Evolutionary conservation across 2,329 filamentous ascomycete genomes (phyloP).

Genomic region (Fusarium sarcochroum): DNA sequence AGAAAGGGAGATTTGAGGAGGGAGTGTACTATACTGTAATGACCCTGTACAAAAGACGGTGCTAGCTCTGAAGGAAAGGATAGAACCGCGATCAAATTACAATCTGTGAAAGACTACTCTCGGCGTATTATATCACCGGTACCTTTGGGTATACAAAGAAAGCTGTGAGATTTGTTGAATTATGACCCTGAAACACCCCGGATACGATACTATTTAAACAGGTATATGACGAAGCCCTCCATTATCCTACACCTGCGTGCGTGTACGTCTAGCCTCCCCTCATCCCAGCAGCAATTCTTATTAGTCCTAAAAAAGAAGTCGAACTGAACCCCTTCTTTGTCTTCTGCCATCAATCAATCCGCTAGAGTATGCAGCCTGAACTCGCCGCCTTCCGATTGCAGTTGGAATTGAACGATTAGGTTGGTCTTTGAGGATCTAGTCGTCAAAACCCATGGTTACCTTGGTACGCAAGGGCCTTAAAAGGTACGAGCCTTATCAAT

Average conservation of each 20-base stretch:
- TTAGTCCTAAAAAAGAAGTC: slow-evolving; percentile 14
- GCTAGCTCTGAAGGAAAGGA: slow-evolving; percentile 12
- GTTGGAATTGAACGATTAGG: background rate
- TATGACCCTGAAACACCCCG: slow-evolving; percentile 10
- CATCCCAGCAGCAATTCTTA: slow-evolving; percentile 19
- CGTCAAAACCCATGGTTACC: background rate
- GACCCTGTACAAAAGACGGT: slow-evolving; percentile 46
- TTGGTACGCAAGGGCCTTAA: slow-evolving; percentile 43
- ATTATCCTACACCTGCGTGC: slow-evolving; percentile 43
- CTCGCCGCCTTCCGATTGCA: background rate
- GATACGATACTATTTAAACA: slow-evolving; percentile 23
- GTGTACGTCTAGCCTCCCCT: slow-evolving; percentile 9
- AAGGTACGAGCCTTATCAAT: slow-evolving; percentile 73
- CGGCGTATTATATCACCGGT: background rate
- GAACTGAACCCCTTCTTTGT: background rate
- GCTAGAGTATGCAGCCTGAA: background rate
- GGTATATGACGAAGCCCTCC: slow-evolving; percentile 24
- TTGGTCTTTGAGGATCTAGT: background rate
- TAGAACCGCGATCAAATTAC: slow-evolving; percentile 24
- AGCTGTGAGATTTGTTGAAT: slow-evolving; percentile 1
- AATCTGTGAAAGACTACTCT: slow-evolving; percentile 14
- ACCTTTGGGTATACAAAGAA: background rate
- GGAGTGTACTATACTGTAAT: slow-evolving; percentile 53
- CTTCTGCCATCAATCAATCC: background rate
- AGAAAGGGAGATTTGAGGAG: background rate